Evolutionary conservation across 2,329 filamentous ascomycete genomes (phyloP).

Genomic region (Fulvia fulva): DNA sequence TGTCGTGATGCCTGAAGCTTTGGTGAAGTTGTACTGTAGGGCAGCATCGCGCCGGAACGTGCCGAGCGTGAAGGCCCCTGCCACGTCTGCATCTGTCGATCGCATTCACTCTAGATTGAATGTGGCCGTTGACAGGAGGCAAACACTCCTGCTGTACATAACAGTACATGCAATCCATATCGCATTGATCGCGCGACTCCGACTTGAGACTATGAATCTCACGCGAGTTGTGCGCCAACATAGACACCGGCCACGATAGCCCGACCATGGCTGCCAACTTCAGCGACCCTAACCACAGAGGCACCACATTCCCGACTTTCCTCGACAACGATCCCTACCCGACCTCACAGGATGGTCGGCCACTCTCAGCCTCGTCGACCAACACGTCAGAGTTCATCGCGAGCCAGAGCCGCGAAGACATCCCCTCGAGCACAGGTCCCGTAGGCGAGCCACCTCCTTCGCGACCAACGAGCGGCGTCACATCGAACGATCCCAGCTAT

Average conservation of each 20-base stretch:
- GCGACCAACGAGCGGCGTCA: slow-evolving; percentile 32
- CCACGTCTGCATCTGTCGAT: background rate
- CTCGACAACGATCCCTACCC: slow-evolving; percentile 25
- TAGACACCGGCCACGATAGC: background rate
- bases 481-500: background rate
- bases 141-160: too few relatives aligned
- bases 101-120: background rate
- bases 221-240: background rate
- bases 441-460: slow-evolving; percentile 47
- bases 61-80: background rate
- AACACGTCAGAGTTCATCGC: slow-evolving; percentile 21
- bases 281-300: background rate
- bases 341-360: slow-evolving; percentile 5
- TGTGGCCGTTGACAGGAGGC: background rate
- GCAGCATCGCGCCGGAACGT: background rate
- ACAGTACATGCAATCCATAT: background rate
- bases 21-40: background rate
- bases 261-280: background rate
- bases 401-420: slow-evolving; percentile 13
- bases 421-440: slow-evolving; percentile 41
- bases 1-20: background rate
- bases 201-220: slow-evolving; percentile 7
- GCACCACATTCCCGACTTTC: slow-evolving; percentile 26
- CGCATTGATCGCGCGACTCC: background rate
- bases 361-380: slow-evolving; percentile 13